Base-by-base conservation (phyloP, 2,329 filamentous ascomycete genomes). In the Pseudofabraea citricarpa region DNA sequence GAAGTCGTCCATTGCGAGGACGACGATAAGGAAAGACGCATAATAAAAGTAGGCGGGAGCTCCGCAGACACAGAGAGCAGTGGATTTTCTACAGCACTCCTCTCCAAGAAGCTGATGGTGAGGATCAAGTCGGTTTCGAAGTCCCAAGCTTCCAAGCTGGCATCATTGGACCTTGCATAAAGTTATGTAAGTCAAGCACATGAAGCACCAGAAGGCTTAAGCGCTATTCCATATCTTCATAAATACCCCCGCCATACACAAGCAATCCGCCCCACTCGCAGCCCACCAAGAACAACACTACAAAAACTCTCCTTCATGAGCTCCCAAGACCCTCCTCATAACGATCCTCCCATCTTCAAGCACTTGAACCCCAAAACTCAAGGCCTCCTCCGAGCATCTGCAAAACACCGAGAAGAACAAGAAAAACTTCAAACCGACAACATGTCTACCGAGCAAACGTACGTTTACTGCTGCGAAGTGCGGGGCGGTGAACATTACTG, bases 371-470 rank as follows among this genome's bases (percentile, higher is more conserved):
- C 65, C 35, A 75, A 71, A 64, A 68, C 74, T 60, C 64, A 66
- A 62, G 63, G 51, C 36, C 57, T 62, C 47, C 60, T 74, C 49
- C 64, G 64, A 54, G 52, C 51, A 49, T 57, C 57, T 51, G 52
- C 54, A 51, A 55, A 47, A 18, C 58, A 63, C 50, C 47, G 56
- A 62, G 50, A 58, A 56, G 53, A 62, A 56, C 26, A 46, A 51
- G 52, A 45, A 39, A 53, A 43, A 56, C 56, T 54, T 47, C 62
- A 62, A 54, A 60, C 56, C 62, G 54, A 63, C 73, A 81, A 66
- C 65, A 86, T 86, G 82, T 79, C 87, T 74, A 74, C 70, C 62
- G 89, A 94, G 76, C 87, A 91, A 78, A 95, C 90, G 89, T 95
- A 74, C 43, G 59, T 56, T 43, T 4, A 18, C 32, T 21, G 19